A percentile compares a stretch with the other conserved stretches of the same genome.
These are phyloP conservation scores for Fusarium mangiferae DNA, from an alignment of 2,329 filamentous ascomycete genomes.

Conservation along the genomic window DNA sequence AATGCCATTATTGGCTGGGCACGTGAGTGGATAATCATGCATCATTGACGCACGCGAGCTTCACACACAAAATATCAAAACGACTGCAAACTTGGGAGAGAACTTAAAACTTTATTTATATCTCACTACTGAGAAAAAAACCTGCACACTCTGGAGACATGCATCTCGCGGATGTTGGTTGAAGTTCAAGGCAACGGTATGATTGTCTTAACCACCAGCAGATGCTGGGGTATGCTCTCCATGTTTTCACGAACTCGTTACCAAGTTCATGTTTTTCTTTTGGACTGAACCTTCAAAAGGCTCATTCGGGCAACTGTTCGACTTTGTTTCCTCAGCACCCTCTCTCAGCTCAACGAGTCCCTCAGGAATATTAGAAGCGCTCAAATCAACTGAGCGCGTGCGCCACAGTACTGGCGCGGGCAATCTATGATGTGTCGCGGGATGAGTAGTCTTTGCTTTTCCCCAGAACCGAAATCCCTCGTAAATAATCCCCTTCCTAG, in stretches of 20 bases:
- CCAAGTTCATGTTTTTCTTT: slow-evolving; percentile 6
- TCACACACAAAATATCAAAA: slow-evolving; percentile 10
- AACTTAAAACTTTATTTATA: slow-evolving; percentile 35
- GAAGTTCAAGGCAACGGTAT: not conserved
- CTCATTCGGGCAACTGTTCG: slow-evolving; percentile 11
- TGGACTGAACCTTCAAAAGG: slow-evolving; percentile 16
- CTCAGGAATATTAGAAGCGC: slow-evolving; percentile 47
- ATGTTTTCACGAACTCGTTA: slow-evolving; percentile 10
- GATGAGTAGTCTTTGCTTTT: slow-evolving; percentile 53
- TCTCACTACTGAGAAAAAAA: slow-evolving; percentile 25
- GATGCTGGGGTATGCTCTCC: slow-evolving; percentile 11
- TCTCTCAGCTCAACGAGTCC: slow-evolving; percentile 38
- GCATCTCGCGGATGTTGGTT: slow-evolving; percentile 6
- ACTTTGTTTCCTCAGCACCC: slow-evolving; percentile 18
- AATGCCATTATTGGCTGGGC: slow-evolving; percentile 9
- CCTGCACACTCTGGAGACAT: not conserved
- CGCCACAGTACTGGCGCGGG: slow-evolving; percentile 43
- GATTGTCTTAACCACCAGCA: not conserved
- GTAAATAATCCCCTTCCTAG: slow-evolving; percentile 44
- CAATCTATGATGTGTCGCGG: slow-evolving; percentile 56
- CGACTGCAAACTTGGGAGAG: slow-evolving; percentile 4
- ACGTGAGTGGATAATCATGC: slow-evolving; percentile 10
- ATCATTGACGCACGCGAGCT: not conserved
- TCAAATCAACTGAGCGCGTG: slow-evolving; percentile 39
- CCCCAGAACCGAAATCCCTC: slow-evolving; percentile 46